Evolutionary conservation across 2,329 filamentous ascomycete species (phyloP).

Genomic region (Neurospora sp.): DNA sequence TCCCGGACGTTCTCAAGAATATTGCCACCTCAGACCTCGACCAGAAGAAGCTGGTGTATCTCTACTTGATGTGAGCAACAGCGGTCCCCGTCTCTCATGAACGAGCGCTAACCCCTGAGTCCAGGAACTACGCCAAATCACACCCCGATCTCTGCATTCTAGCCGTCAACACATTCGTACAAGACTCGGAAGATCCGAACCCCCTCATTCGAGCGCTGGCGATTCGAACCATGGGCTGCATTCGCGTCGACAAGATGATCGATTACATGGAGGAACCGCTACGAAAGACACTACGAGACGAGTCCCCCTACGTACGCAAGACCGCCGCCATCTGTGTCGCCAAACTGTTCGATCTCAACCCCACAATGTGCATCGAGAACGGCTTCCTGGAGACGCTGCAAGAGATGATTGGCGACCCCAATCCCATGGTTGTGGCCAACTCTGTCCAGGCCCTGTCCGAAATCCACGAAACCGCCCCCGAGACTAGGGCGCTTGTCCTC

Average conservation of each 20-base stretch:
- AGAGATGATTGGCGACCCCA: slow-evolving; percentile 93
- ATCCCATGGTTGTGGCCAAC: slow-evolving; percentile 98
- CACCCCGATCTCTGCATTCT: slow-evolving; percentile 98
- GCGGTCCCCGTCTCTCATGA: background rate
- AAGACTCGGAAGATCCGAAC: slow-evolving; percentile 98
- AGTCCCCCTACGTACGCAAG: slow-evolving; percentile 97
- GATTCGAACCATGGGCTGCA: slow-evolving; percentile 97
- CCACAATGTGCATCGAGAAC: slow-evolving; percentile 87
- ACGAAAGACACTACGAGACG: slow-evolving; percentile 89
- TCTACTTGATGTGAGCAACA: slow-evolving; percentile 78
- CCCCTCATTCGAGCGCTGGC: slow-evolving; percentile 89
- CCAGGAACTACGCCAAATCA: slow-evolving; percentile 97
- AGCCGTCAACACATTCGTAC: slow-evolving; percentile 97
- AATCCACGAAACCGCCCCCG: slow-evolving; percentile 81
- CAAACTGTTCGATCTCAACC: slow-evolving; percentile 94
- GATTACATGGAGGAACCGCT: slow-evolving; percentile 99
- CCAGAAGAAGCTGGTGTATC: slow-evolving; percentile 98
- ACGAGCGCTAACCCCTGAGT: slow-evolving; percentile 13
- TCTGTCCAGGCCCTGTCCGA: slow-evolving; percentile 89
- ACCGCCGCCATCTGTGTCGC: slow-evolving; percentile 96
- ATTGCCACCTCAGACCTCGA: slow-evolving; percentile 91
- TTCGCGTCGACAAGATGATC: slow-evolving; percentile 97
- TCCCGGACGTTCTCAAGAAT: slow-evolving; percentile 97
- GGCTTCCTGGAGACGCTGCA: slow-evolving; percentile 90
- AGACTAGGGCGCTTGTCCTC: slow-evolving; percentile 78